These are phyloP conservation scores for Podila minutissima DNA, from an alignment of 192 early-diverging fungal species.

Conservation along the genomic window DNA sequence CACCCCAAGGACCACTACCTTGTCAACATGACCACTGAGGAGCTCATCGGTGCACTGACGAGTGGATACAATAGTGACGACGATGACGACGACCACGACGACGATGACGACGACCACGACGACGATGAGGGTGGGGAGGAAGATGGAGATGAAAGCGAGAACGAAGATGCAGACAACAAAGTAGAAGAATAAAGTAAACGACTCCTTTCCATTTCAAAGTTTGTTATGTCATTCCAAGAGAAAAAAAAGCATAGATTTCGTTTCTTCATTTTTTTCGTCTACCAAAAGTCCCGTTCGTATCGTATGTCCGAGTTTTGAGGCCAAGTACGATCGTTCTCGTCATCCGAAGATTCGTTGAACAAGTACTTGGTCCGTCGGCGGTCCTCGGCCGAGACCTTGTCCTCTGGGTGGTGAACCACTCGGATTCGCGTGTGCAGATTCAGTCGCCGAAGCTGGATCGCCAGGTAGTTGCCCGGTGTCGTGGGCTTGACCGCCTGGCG, in stretches of 20 bases:
- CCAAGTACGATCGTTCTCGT: conserved; percentile 9
- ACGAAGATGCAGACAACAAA: background rate
- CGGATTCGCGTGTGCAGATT: conserved; percentile 28
- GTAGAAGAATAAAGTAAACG: too few relatives aligned
- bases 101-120: conserved; percentile 6
- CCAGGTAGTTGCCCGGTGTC: background rate
- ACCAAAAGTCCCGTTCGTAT: too few relatives aligned
- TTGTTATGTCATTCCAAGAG: too few relatives aligned
- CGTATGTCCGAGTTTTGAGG: too few relatives aligned
- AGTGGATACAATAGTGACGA: conserved; percentile 35
- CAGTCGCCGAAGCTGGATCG: conserved; percentile 10
- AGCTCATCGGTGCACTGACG: conserved; percentile 39
- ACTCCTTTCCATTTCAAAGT: too few relatives aligned
- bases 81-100: conserved; percentile 39
- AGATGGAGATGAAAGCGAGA: background rate
- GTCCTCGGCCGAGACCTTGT: conserved; percentile 1
- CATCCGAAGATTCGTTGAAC: conserved; percentile 20
- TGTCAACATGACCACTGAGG: conserved; percentile 48
- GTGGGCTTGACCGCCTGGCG: background rate
- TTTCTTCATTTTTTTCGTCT: too few relatives aligned
- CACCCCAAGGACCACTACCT: conserved; percentile 41
- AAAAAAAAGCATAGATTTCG: too few relatives aligned
- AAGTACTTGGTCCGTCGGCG: conserved; percentile 7
- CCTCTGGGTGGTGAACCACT: conserved; percentile 27
- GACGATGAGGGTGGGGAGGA: background rate